phyloP scores from a whole-genome alignment of 169 alveolate genomes.

The Gregarina niphandrodes region DNA sequence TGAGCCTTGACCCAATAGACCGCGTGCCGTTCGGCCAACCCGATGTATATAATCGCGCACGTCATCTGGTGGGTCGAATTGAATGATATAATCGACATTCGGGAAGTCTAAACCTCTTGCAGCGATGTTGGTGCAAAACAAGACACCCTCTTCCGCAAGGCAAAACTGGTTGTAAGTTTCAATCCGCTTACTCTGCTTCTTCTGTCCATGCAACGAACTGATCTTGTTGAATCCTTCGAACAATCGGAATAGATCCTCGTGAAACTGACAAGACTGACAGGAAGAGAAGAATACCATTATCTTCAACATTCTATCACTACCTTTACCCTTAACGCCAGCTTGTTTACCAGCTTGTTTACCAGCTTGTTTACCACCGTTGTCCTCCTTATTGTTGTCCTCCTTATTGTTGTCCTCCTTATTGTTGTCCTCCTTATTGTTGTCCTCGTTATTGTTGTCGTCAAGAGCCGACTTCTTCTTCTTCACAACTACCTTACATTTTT shows the following conservation, averaged over 20 bases:
- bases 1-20: slow-evolving; percentile 78
- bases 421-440: slow-evolving; percentile 33
- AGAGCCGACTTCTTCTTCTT: no score
- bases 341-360: neutral
- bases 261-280: slow-evolving; percentile 89
- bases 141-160: slow-evolving; percentile 64
- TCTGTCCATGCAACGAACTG: slow-evolving; percentile 88
- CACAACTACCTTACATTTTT: no score
- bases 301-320: slow-evolving; percentile 1
- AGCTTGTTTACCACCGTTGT: neutral
- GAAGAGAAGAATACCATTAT: slow-evolving; percentile 92
- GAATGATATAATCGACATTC: slow-evolving; percentile 93
- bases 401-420: neutral
- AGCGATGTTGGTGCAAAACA: slow-evolving; percentile 97
- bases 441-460: no score
- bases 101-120: slow-evolving; percentile 98
- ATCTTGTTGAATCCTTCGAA: slow-evolving; percentile 81
- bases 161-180: slow-evolving; percentile 79
- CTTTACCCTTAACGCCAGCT: neutral
- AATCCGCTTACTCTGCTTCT: slow-evolving; percentile 77
- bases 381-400: neutral
- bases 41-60: slow-evolving; percentile 97
- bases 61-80: slow-evolving; percentile 98
- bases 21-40: slow-evolving; percentile 97
- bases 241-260: slow-evolving; percentile 82